phyloP scores from a whole-genome alignment of 2,329 filamentous ascomycete genomes.

The Beauveria australis region DNA sequence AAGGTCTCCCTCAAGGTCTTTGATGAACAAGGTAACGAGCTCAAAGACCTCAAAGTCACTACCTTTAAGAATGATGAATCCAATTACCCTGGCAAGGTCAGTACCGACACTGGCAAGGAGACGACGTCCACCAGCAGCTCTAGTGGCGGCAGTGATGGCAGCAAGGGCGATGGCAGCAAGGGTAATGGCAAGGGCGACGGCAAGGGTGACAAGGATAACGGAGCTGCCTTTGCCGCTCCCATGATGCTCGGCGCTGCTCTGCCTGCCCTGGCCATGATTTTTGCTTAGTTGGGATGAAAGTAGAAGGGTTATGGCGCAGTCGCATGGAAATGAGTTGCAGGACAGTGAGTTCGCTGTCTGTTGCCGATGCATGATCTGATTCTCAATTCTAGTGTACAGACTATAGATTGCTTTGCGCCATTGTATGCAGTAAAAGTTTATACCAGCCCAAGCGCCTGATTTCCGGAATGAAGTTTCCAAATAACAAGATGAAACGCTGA shows the following conservation, averaged over 20 bases:
- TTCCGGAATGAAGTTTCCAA: neutral
- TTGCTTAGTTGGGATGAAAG: conserved; percentile 19
- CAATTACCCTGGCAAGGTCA: conserved; percentile 39
- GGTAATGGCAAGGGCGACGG: conserved; percentile 1
- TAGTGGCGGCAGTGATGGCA: conserved; percentile 7
- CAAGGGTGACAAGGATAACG: conserved; percentile 20
- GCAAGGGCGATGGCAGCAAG: neutral
- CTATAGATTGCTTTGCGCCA: conserved; percentile 8
- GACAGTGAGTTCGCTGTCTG: neutral
- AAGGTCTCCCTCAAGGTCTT: conserved; percentile 40
- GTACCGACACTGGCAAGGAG: conserved; percentile 25
- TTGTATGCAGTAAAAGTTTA: neutral
- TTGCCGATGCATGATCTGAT: conserved; percentile 5
- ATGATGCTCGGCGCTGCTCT: conserved; percentile 25
- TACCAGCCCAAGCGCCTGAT: conserved; percentile 4
- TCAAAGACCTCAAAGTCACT: conserved; percentile 40
- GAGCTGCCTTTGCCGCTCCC: conserved; percentile 22
- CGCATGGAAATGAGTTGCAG: neutral
- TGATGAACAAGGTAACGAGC: conserved; percentile 30
- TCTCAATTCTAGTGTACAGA: conserved; percentile 8
- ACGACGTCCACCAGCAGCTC: conserved; percentile 16
- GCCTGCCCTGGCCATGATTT: conserved; percentile 27
- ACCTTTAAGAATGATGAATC: conserved; percentile 34
- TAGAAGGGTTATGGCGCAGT: neutral
- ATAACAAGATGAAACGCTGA: conserved; percentile 1